Conservation (phyloP, 768 basidiomycete species). For the Trametes coccinea region DNA sequence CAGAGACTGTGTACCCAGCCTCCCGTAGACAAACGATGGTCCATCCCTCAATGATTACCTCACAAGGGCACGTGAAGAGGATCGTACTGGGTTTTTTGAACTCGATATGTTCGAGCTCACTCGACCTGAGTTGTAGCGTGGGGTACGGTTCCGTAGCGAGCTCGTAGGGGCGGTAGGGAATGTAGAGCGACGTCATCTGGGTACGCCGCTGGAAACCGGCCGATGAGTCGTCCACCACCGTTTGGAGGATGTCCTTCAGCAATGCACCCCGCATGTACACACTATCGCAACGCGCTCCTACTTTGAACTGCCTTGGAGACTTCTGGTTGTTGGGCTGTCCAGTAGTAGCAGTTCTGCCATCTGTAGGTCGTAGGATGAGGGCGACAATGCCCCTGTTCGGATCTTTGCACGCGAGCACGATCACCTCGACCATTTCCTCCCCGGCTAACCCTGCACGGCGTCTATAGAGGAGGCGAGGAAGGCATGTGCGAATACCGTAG, state of each 20-base stretch:
- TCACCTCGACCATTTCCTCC: not conserved
- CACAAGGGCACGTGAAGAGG: no score
- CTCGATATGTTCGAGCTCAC: no score
- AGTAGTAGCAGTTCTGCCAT: not conserved
- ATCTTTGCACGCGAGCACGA: not conserved
- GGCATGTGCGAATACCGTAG: not conserved
- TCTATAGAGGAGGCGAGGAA: not conserved
- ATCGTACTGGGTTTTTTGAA: no score
- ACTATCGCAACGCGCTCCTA: not conserved
- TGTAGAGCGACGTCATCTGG: not conserved
- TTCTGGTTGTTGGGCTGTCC: no score
- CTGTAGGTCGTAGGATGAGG: not conserved
- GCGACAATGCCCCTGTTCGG: not conserved
- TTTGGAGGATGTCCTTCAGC: not conserved
- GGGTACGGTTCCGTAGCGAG: no score
- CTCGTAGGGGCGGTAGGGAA: constrained; percentile 9
- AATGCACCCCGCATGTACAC: not conserved
- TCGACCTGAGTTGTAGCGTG: no score
- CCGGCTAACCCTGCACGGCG: not conserved
- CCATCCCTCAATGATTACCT: no score
- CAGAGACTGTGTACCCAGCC: no score
- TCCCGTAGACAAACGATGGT: no score
- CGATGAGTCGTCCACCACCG: not conserved
- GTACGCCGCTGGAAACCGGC: not conserved
- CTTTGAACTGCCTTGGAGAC: not conserved